Percentiles rank a stretch among this genome's conserved stretches.
Evolutionary conservation across 129 eudicot species (phyloP).

Genomic region (Gnaphalium uliginosum): DNA sequence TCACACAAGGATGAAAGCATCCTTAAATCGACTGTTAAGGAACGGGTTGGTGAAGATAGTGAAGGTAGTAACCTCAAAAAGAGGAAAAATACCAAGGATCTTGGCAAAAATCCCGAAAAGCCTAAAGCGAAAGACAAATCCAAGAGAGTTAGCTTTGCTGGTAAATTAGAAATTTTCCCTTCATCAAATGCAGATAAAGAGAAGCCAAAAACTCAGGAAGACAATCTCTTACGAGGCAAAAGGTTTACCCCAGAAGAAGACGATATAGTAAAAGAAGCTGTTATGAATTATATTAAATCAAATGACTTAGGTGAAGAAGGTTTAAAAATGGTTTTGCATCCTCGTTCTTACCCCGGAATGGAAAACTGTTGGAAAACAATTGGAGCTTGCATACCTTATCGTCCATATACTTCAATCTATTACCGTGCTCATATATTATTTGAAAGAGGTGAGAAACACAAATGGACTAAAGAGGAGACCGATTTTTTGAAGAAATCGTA

Average conservation of each 20-base stretch:
- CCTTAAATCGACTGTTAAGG: neutral
- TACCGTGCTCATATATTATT: constrained; percentile 59
- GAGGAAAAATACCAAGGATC: neutral
- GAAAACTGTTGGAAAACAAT: constrained; percentile 66
- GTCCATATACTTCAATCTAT: constrained; percentile 46
- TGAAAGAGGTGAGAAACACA: constrained; percentile 35
- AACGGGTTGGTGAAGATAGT: constrained; percentile 1
- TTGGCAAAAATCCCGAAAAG: neutral
- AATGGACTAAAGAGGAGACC: constrained; percentile 65
- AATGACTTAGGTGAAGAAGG: constrained; percentile 61
- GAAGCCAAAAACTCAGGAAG: constrained; percentile 12
- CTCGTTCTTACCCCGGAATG: constrained; percentile 32
- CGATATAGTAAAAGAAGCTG: constrained; percentile 51
- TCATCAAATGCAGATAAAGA: neutral
- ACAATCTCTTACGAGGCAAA: constrained; percentile 49
- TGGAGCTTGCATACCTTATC: constrained; percentile 50
- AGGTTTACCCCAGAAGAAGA: constrained; percentile 70
- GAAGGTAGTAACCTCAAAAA: neutral
- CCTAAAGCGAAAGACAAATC: constrained; percentile 37
- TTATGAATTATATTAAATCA: constrained; percentile 39
- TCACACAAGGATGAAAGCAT: neutral
- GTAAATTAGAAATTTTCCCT: neutral
- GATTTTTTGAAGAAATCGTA: constrained; percentile 28
- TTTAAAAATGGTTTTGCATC: constrained; percentile 47
- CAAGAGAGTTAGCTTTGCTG: constrained; percentile 53